Conservation (phyloP, 345 rosid species). For the Eucalyptus sideroxylon region DNA sequence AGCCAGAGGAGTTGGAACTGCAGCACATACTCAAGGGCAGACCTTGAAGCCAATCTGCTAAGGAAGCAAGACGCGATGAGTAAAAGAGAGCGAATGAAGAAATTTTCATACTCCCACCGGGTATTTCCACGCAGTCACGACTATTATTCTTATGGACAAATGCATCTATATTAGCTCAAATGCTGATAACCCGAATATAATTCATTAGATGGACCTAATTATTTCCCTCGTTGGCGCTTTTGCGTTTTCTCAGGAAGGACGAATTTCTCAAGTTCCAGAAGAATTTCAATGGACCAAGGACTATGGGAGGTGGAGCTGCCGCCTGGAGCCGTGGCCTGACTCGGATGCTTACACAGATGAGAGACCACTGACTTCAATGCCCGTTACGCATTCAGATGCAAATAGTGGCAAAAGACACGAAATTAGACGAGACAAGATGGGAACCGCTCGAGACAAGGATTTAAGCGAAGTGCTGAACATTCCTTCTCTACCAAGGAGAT, state of each 20-base stretch:
- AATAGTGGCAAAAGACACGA: conserved; percentile 2
- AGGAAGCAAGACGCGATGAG: conserved; percentile 48
- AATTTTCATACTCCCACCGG: conserved; percentile 68
- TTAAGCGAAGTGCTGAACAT: conserved; percentile 27
- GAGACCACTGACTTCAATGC: conserved; percentile 10
- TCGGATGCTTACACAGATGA: conserved; percentile 2
- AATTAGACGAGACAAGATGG: conserved; percentile 11
- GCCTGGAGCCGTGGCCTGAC: conserved; percentile 5
- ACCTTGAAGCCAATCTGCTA: conserved; percentile 39
- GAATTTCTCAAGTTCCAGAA: conserved; percentile 18
- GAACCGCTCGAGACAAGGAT: conserved; percentile 13
- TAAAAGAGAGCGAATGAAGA: conserved; percentile 67
- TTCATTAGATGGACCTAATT: neutral
- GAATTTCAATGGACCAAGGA: conserved; percentile 26
- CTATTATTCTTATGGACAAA: neutral
- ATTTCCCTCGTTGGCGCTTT: neutral
- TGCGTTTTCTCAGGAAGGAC: conserved; percentile 45
- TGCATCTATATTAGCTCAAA: neutral
- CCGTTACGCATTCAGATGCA: neutral
- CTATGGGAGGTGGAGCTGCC: conserved; percentile 16
- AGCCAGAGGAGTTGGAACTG: conserved; percentile 46
- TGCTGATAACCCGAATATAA: neutral
- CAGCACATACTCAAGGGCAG: conserved; percentile 47
- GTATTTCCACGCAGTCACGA: conserved; percentile 12
- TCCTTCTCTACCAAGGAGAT: conserved; percentile 57